Evolutionary conservation across 306 rosid species (phyloP).

Genomic region (Lotus japonicus): DNA sequence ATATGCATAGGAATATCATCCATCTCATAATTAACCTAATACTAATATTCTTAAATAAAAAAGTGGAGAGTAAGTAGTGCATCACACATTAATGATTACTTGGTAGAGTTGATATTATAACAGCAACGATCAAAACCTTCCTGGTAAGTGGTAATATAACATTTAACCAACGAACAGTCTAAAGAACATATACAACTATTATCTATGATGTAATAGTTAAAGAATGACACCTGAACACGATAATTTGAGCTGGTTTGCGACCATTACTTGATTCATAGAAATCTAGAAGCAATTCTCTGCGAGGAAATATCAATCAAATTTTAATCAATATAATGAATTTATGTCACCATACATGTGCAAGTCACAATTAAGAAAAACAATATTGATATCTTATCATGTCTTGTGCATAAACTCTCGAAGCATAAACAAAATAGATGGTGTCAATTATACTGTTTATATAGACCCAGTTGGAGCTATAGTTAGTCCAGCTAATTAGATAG

Average conservation of each 20-base stretch:
- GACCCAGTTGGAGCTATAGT: no score
- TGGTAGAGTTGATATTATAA: background rate
- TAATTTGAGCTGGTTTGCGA: slow-evolving; percentile 72
- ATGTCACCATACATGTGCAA: background rate
- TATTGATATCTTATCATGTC: background rate
- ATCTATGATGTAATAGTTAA: background rate
- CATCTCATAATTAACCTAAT: background rate
- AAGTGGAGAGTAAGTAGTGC: background rate
- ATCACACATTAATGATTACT: background rate
- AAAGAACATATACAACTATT: background rate
- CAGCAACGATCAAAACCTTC: background rate
- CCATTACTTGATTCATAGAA: slow-evolving; percentile 59
- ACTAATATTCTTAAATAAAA: background rate
- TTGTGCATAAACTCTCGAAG: background rate
- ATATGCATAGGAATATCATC: background rate
- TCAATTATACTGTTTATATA: no score
- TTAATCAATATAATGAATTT: background rate
- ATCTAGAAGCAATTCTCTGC: slow-evolving; percentile 89
- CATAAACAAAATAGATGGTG: background rate
- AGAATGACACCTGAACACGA: slow-evolving; percentile 72
- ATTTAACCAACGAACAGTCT: background rate
- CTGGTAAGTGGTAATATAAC: background rate
- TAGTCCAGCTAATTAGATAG: no score
- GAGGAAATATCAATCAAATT: slow-evolving; percentile 12
- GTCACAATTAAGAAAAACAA: slow-evolving; percentile 5